Percentiles rank a stretch among this genome's conserved stretches.
phyloP scores from a whole-genome alignment of 2,329 filamentous ascomycete species.

The Monosporascus sp. region DNA sequence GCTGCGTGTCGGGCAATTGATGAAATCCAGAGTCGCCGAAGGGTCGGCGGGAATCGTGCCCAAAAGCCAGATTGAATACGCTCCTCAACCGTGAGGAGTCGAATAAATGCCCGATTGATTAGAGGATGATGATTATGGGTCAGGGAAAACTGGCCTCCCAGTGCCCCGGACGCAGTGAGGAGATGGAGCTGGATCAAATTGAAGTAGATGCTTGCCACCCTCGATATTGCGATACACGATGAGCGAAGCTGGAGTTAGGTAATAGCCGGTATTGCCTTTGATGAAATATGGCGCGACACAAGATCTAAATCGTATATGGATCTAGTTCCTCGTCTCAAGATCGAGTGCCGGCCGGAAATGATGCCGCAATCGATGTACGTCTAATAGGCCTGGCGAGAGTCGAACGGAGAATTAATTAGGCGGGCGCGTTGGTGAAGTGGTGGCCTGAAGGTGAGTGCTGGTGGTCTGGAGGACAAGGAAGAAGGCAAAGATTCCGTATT shows the following conservation, averaged over 20 bases:
- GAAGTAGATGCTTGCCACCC: too few species aligned
- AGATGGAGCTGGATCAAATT: too few species aligned
- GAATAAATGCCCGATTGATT: not conserved
- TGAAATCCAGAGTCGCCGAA: not conserved
- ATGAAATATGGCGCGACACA: too few species aligned
- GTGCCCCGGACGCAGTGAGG: not conserved
- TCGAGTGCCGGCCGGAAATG: too few species aligned
- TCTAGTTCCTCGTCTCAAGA: too few species aligned
- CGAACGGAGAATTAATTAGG: too few species aligned
- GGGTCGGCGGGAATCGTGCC: not conserved
- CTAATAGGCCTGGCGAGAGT: too few species aligned
- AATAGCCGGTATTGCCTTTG: too few species aligned
- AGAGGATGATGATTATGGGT: not conserved
- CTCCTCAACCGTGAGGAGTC: not conserved
- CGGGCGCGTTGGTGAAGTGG: not conserved
- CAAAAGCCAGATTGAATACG: not conserved
- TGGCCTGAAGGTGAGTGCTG: conserved; percentile 18
- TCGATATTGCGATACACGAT: too few species aligned
- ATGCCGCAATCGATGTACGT: too few species aligned
- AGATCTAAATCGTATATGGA: too few species aligned
- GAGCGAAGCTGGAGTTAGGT: too few species aligned
- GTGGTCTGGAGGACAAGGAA: conserved; percentile 15
- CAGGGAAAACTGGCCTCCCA: not conserved
- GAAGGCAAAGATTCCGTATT: conserved; percentile 2
- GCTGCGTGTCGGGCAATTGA: not conserved